Conservation (phyloP, 2,329 filamentous ascomycete species). For the Fusarium verticillioides region DNA sequence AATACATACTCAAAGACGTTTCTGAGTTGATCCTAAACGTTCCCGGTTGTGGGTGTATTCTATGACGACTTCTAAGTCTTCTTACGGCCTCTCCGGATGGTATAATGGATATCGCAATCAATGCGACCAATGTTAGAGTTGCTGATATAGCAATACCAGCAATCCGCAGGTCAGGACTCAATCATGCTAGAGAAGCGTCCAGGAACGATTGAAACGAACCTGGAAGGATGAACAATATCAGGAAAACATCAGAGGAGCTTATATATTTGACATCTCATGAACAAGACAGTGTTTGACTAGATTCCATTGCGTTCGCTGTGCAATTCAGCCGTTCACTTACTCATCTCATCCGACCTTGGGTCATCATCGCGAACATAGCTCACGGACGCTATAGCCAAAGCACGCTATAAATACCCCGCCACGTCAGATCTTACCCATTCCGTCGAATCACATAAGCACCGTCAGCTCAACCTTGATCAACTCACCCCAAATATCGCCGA, state of each 20-base stretch:
- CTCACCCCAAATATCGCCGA: not conserved
- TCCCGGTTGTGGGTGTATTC: no score
- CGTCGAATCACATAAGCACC: not conserved
- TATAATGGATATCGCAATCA: no score
- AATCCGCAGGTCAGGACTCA: no score
- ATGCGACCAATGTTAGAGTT: no score
- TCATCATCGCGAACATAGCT: not conserved
- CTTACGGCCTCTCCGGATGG: no score
- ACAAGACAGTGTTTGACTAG: not conserved
- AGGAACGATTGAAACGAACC: not conserved
- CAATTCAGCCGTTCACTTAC: not conserved
- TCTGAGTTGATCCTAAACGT: no score
- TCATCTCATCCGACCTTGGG: not conserved
- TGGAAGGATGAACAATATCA: no score
- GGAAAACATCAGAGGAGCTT: not conserved
- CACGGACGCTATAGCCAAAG: not conserved
- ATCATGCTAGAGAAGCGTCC: no score
- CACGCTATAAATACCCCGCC: conserved; percentile 2
- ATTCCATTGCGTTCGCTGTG: not conserved
- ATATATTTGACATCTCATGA: not conserved
- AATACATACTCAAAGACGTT: no score
- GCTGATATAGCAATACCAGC: no score
- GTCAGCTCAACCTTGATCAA: no score
- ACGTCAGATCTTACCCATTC: not conserved
- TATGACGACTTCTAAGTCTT: no score